A percentile compares a stretch with the other conserved stretches of the same genome.
Conservation (phyloP, 352 stramenopile species). For the Phytopythium cucurbitacearum region DNA sequence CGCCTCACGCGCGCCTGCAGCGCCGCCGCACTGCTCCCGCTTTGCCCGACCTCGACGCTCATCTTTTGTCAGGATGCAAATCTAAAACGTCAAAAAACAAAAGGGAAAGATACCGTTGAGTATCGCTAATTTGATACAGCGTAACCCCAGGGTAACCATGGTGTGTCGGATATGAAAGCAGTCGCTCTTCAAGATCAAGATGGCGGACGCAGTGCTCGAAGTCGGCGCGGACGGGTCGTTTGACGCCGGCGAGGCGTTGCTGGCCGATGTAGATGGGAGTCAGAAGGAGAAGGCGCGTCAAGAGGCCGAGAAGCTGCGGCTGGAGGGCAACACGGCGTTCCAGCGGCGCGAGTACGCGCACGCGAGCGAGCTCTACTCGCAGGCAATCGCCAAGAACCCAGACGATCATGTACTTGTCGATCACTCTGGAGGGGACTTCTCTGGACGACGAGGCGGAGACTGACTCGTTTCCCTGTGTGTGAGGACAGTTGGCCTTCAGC, state of each 20-base stretch:
- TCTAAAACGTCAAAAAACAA: too few relatives aligned
- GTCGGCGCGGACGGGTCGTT: conserved; percentile 30
- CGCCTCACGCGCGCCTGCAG: conserved; percentile 61
- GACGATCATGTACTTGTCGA: conserved; percentile 40
- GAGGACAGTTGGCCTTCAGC: conserved; percentile 51
- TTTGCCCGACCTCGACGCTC: neutral
- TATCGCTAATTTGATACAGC: too few relatives aligned
- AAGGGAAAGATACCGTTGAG: too few relatives aligned
- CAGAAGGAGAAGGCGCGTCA: too few relatives aligned
- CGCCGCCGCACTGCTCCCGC: conserved; percentile 15
- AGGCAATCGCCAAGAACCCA: conserved; percentile 43
- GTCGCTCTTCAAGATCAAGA: conserved; percentile 5
- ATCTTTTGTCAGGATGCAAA: too few relatives aligned
- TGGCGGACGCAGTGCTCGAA: conserved; percentile 23
- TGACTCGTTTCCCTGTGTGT: neutral
- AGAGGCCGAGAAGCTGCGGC: conserved; percentile 30
- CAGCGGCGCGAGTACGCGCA: conserved; percentile 42
- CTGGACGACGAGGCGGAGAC: neutral
- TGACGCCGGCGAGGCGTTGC: conserved; percentile 11
- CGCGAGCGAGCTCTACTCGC: conserved; percentile 47
- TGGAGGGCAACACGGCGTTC: conserved; percentile 69
- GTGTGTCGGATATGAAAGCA: neutral
- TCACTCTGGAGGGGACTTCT: neutral
- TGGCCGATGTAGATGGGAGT: too few relatives aligned
- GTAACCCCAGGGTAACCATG: too few relatives aligned